Percentiles rank a stretch among this genome's conserved stretches.
phyloP scores from a whole-genome alignment of 306 rosid species.

The Castanea sativa region DNA sequence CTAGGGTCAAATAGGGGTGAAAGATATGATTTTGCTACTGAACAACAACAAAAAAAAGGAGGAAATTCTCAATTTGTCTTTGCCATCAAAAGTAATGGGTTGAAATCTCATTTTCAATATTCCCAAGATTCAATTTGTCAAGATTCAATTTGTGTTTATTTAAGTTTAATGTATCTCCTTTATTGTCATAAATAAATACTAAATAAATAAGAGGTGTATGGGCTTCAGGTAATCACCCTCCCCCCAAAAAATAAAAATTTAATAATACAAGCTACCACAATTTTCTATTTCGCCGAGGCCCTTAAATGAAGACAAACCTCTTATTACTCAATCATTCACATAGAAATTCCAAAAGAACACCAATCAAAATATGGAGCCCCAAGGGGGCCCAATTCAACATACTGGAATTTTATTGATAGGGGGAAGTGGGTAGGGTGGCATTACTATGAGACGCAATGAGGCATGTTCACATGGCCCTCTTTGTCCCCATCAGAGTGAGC shows the following conservation, averaged over 20 bases:
- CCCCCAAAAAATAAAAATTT: background rate
- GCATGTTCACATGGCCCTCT: conserved; percentile 62
- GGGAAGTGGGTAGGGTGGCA: conserved; percentile 38
- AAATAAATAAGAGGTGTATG: background rate
- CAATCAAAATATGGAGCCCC: conserved; percentile 35
- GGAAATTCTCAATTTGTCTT: too few relatives aligned
- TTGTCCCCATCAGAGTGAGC: conserved; percentile 50
- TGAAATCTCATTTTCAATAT: too few relatives aligned
- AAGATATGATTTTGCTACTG: too few relatives aligned
- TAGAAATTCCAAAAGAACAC: conserved; percentile 25
- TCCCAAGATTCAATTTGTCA: too few relatives aligned
- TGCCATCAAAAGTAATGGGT: too few relatives aligned
- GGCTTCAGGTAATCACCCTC: background rate
- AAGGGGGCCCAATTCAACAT: conserved; percentile 42
- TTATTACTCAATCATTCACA: conserved; percentile 58
- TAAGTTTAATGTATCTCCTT: too few relatives aligned
- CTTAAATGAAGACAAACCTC: conserved; percentile 51
- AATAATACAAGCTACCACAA: conserved; percentile 2
- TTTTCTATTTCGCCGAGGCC: background rate
- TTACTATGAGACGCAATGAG: conserved; percentile 35
- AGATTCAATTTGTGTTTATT: too few relatives aligned
- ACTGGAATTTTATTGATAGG: conserved; percentile 35
- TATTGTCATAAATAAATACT: too few relatives aligned
- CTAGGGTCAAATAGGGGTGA: too few relatives aligned
- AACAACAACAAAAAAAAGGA: too few relatives aligned